Conservation (phyloP, 2,329 filamentous ascomycete genomes). For the Monosporascus sp. region DNA sequence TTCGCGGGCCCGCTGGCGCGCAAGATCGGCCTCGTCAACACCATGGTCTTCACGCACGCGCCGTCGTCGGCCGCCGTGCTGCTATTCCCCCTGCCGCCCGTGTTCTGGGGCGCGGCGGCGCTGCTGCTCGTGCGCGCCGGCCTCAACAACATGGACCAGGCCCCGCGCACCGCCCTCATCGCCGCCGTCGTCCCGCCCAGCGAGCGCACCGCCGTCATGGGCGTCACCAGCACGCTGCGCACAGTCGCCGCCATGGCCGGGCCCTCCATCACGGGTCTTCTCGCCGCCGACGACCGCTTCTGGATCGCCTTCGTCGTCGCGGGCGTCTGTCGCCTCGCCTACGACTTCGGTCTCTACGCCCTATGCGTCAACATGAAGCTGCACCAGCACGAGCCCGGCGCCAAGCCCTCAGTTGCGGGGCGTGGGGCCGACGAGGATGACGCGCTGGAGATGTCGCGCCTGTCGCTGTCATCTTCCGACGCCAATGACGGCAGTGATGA, state of each 20-base stretch:
- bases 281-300: conserved; percentile 48
- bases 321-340: conserved; percentile 47
- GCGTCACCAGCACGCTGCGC: conserved; percentile 57
- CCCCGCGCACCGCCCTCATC: conserved; percentile 60
- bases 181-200: conserved; percentile 60
- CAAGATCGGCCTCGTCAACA: conserved; percentile 57
- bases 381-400: conserved; percentile 35
- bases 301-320: conserved; percentile 59
- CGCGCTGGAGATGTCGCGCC: conserved; percentile 1
- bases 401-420: background rate
- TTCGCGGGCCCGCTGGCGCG: conserved; percentile 54
- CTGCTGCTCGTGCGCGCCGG: conserved; percentile 56
- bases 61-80: conserved; percentile 58
- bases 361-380: conserved; percentile 56
- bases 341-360: conserved; percentile 54
- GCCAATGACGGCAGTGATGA: background rate
- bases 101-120: conserved; percentile 45
- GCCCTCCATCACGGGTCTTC: conserved; percentile 49
- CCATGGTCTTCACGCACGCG: conserved; percentile 58
- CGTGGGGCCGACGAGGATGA: conserved; percentile 3
- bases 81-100: conserved; percentile 51
- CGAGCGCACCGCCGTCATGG: conserved; percentile 66
- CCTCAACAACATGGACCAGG: conserved; percentile 66
- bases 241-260: conserved; percentile 53
- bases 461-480: background rate